These are phyloP conservation scores for Aegilops sharonensis DNA, from an alignment of 176 grass and related monocot species.

Conservation along the genomic window DNA sequence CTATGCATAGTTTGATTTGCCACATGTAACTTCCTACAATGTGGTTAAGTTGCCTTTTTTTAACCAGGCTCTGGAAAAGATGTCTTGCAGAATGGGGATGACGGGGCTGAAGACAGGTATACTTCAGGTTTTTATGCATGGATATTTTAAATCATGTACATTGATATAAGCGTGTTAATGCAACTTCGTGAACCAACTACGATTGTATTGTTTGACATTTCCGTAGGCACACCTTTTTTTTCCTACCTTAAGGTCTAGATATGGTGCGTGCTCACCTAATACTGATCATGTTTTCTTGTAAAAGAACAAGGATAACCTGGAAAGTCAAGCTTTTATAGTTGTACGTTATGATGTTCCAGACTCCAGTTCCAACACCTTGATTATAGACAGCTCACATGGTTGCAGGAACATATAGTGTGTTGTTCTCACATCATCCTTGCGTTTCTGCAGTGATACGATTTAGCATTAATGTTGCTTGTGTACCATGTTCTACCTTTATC, in stretches of 20 bases:
- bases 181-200: background rate
- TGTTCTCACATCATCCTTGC: background rate
- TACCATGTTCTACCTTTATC: background rate
- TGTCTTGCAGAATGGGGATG: slow-evolving; percentile 26
- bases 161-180: background rate
- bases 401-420: background rate
- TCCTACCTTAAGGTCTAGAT: background rate
- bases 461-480: background rate
- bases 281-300: background rate
- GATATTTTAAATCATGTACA: background rate
- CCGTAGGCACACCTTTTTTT: background rate
- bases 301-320: background rate
- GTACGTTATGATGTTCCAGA: background rate
- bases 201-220: background rate
- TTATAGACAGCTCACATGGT: background rate
- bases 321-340: slow-evolving; percentile 1
- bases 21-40: background rate
- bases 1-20: background rate
- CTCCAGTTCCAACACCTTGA: background rate
- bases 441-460: background rate
- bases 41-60: slow-evolving; percentile 23
- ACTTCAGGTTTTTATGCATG: background rate
- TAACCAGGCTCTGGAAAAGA: slow-evolving; percentile 40
- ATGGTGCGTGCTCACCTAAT: background rate
- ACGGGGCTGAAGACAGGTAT: slow-evolving; percentile 47